Percentiles rank a stretch among this genome's conserved stretches.
These are phyloP conservation scores for Priceomyces haplophilus DNA, from an alignment of 805 yeast genomes.

Conservation along the genomic window DNA sequence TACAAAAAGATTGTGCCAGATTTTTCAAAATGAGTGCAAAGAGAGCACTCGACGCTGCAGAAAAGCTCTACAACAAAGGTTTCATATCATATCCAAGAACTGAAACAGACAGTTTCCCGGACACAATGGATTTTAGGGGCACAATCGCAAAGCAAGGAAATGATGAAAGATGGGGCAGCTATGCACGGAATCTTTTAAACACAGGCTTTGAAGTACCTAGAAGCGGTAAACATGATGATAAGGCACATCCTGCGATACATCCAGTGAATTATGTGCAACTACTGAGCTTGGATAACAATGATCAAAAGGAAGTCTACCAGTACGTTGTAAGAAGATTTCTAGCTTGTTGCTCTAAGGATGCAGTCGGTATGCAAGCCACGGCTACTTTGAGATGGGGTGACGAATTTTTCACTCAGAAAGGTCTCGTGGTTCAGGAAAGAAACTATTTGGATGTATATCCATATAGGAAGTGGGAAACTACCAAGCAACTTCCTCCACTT, in stretches of 20 bases:
- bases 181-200: slow-evolving; percentile 46
- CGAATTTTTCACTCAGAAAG: slow-evolving; percentile 71
- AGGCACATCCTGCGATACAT: slow-evolving; percentile 98
- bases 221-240: slow-evolving; percentile 79
- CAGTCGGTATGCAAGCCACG: slow-evolving; percentile 68
- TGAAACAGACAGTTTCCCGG: slow-evolving; percentile 87
- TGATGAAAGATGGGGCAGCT: slow-evolving; percentile 65
- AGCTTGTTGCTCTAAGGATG: slow-evolving; percentile 91
- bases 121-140: slow-evolving; percentile 63
- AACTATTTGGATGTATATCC: slow-evolving; percentile 81
- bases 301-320: slow-evolving; percentile 75
- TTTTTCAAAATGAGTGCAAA: slow-evolving; percentile 78
- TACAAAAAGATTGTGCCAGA: slow-evolving; percentile 82
- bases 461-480: slow-evolving; percentile 75
- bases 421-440: slow-evolving; percentile 65
- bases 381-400: slow-evolving; percentile 72
- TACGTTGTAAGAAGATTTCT: slow-evolving; percentile 80
- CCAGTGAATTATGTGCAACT: slow-evolving; percentile 58
- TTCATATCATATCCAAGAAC: slow-evolving; percentile 95
- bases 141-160: slow-evolving; percentile 60
- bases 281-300: slow-evolving; percentile 24
- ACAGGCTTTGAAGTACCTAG: slow-evolving; percentile 65
- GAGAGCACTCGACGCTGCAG: slow-evolving; percentile 72
- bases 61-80: slow-evolving; percentile 79
- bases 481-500: slow-evolving; percentile 63